Percentiles rank a stretch among this genome's conserved stretches.
These are phyloP conservation scores for Rhodotorula kratochvilovae DNA, from an alignment of 768 basidiomycete species.

Conservation along the genomic window DNA sequence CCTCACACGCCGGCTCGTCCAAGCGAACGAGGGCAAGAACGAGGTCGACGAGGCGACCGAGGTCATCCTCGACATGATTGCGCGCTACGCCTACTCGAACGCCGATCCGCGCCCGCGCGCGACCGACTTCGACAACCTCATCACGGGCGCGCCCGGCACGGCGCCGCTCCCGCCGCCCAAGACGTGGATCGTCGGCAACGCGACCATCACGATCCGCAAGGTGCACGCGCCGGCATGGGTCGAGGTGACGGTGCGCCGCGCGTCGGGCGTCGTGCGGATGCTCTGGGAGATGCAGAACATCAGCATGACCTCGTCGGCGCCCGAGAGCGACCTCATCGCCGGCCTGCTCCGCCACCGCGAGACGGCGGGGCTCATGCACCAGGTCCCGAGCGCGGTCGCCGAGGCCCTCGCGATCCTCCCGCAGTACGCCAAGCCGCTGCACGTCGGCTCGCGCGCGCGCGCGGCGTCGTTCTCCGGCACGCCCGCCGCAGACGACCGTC, in stretches of 20 bases:
- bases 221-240: constrained; percentile 77
- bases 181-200: constrained; percentile 75
- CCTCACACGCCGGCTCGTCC: constrained; percentile 76
- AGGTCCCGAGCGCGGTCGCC: constrained; percentile 15
- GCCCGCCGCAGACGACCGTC: not conserved
- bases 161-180: constrained; percentile 25
- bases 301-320: constrained; percentile 59
- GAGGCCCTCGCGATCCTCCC: constrained; percentile 24
- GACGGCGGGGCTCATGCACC: constrained; percentile 23
- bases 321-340: constrained; percentile 35
- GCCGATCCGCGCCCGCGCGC: constrained; percentile 84
- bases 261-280: constrained; percentile 82
- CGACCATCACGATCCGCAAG: constrained; percentile 74
- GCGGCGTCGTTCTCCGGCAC: constrained; percentile 19
- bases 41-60: constrained; percentile 83
- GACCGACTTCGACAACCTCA: constrained; percentile 71
- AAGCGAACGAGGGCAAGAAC: constrained; percentile 71
- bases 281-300: constrained; percentile 83
- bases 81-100: constrained; percentile 86
- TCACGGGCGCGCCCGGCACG: constrained; percentile 53
- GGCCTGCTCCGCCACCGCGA: constrained; percentile 38
- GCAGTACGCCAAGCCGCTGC: not conserved
- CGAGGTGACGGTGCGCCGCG: constrained; percentile 73
- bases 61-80: constrained; percentile 96
- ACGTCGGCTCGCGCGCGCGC: constrained; percentile 14